Evolutionary conservation across 495 filamentous ascomycete genomes (phyloP), one percentile per base, ranked within the genome.

Genomic region (Parathielavia appendiculata): DNA sequence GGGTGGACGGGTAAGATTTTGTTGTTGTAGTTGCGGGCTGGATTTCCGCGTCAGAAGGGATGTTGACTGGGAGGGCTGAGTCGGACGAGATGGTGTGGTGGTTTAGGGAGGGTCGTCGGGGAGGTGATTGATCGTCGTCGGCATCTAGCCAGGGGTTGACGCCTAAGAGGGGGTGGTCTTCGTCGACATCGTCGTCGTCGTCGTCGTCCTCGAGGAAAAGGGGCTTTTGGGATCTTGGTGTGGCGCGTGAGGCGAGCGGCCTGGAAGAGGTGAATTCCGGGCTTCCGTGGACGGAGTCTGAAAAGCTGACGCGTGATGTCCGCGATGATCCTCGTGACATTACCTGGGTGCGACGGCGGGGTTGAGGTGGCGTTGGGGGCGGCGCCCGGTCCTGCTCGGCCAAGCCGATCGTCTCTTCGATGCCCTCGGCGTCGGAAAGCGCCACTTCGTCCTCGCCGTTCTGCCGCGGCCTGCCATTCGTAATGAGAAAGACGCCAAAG

Each of bases 401-500:
- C 36, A 80, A 72, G 22, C 71, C 70, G 46, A 80, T 78, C 48
- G 77, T 80, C 65, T 80, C 77, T 48, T 79, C 77, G 16, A 77
- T 61, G 51, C 79, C 77, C 51, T 83, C 82, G 26, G 76, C 77
- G 36, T 79, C 80, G 11, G 73, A 73, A 39, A 81, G 66, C 16
- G 77, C 69, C n/a, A 81, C 80, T 12, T 82, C 81, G 43, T 81
- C 77, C 3, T 76, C 72, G 35, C 77, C 72, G 2, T 75, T 75
- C 34, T 67, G 66, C 14, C 69, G 74, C 32, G 72, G 68, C 63
- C 86, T 70, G 51, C 81, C 85, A 54, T 79, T 91, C 1, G 92
- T 97, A 62, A 98, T 96, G 61, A 95, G 83, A 70, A 91, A 97
- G 13, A 97, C 93, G 5, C 93, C 93, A 26, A 91, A 79, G 71